These are phyloP conservation scores for Nothomitra cinnamomea DNA, from an alignment of 2,329 filamentous ascomycete species.

Conservation along the genomic window DNA sequence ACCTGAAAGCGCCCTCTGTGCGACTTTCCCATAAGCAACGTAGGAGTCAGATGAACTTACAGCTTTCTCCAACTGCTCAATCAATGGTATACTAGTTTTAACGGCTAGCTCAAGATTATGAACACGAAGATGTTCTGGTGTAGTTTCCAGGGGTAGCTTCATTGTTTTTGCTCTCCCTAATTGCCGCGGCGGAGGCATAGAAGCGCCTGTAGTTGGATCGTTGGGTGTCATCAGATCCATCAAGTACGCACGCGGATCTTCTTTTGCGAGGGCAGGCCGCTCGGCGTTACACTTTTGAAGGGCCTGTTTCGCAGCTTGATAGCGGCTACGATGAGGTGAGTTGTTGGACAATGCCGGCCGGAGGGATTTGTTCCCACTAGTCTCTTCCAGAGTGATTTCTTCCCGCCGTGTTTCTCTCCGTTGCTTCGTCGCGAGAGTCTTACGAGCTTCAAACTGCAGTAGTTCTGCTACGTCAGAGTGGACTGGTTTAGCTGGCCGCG, in stretches of 20 bases:
- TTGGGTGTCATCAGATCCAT: background rate
- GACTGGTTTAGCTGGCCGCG: background rate
- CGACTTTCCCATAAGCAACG: background rate
- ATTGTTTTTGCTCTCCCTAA: conserved; percentile 4
- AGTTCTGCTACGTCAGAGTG: background rate
- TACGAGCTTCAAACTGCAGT: conserved; percentile 4
- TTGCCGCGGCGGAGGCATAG: background rate
- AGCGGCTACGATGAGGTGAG: conserved; percentile 5
- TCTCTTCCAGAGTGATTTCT: background rate
- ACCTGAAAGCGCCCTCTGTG: background rate
- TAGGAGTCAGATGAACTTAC: background rate
- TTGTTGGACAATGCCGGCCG: background rate
- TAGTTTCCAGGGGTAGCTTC: conserved; percentile 5
- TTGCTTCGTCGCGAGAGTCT: background rate
- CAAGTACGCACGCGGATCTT: conserved; percentile 4
- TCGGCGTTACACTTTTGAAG: background rate
- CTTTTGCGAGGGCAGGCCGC: background rate
- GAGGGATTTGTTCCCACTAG: background rate
- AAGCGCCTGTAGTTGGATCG: background rate
- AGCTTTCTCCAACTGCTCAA: background rate
- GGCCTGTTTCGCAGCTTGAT: conserved; percentile 5
- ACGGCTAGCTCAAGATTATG: background rate
- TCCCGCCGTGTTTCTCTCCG: background rate
- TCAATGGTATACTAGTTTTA: background rate
- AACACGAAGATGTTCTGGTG: background rate